Evolutionary conservation across 345 rosid genomes (phyloP).

Genomic region (Eucalyptus pauciflora): DNA sequence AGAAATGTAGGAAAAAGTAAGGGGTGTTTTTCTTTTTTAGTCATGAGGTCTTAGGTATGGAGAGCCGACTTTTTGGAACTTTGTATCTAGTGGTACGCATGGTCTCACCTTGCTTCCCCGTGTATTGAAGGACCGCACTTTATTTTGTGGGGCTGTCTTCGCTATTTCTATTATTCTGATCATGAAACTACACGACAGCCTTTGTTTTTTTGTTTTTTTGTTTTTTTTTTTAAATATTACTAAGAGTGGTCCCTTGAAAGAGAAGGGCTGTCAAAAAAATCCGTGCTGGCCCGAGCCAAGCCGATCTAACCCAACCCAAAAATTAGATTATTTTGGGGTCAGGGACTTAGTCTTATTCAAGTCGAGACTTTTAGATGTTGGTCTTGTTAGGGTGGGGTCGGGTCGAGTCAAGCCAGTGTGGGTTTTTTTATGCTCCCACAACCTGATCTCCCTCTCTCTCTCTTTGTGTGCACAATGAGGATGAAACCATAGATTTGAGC

Average conservation of each 20-base stretch:
- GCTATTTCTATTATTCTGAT: background rate
- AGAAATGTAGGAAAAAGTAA: background rate
- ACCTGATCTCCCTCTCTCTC: no score
- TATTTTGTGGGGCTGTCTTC: background rate
- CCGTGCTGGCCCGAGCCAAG: no score
- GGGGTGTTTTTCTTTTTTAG: background rate
- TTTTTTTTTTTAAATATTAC: background rate
- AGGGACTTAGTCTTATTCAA: rapidly evolving
- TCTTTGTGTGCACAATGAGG: no score
- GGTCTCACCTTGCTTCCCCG: background rate
- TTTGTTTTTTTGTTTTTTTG: no score
- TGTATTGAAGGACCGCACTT: background rate
- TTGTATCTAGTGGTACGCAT: background rate
- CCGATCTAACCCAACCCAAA: no score
- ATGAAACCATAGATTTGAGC: no score
- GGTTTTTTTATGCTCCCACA: no score
- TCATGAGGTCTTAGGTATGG: background rate
- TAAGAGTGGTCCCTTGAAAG: background rate
- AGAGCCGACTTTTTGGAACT: background rate
- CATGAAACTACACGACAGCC: background rate
- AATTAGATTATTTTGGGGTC: no score
- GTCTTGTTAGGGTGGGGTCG: no score
- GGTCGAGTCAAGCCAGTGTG: rapidly evolving
- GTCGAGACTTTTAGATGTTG: no score
- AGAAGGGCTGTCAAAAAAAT: no score